Evolutionary conservation across 2,329 filamentous ascomycete genomes (phyloP).

Genomic region (Colletotrichum chlorophyti): DNA sequence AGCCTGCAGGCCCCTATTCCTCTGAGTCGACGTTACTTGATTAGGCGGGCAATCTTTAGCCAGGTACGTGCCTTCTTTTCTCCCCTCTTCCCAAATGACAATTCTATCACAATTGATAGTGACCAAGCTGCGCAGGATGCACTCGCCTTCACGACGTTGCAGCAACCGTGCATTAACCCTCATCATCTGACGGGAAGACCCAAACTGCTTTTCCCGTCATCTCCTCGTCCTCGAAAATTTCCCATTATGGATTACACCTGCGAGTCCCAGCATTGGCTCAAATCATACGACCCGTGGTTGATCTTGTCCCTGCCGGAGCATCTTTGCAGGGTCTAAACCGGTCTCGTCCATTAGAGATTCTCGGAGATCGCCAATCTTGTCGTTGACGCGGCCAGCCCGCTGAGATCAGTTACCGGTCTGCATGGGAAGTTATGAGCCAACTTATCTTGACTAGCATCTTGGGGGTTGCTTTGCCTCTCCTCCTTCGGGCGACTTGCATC

Average conservation of each 20-base stretch:
- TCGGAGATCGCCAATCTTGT: slow-evolving; percentile 21
- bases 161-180: slow-evolving; percentile 13
- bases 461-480: slow-evolving; percentile 20
- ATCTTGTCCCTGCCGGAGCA: slow-evolving; percentile 21
- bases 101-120: slow-evolving; percentile 22
- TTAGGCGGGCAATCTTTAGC: slow-evolving; percentile 24
- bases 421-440: neutral
- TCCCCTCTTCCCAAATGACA: neutral
- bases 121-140: slow-evolving; percentile 16
- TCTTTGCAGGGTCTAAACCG: slow-evolving; percentile 12
- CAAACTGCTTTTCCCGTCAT: neutral
- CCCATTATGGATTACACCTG: slow-evolving; percentile 1
- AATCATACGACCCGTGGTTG: slow-evolving; percentile 12
- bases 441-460: neutral
- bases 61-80: slow-evolving; percentile 21
- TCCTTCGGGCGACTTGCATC: slow-evolving; percentile 25
- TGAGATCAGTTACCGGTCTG: slow-evolving; percentile 22
- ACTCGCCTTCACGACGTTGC: slow-evolving; percentile 18
- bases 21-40: slow-evolving; percentile 6
- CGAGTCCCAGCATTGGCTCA: slow-evolving; percentile 13
- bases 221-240: neutral
- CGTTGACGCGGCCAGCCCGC: slow-evolving; percentile 1
- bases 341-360: slow-evolving; percentile 8
- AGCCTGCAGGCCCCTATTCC: neutral
- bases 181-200: slow-evolving; percentile 23